Base-by-base conservation (phyloP, 2,329 filamentous ascomycete species). In the Venturia oleaginea region DNA sequence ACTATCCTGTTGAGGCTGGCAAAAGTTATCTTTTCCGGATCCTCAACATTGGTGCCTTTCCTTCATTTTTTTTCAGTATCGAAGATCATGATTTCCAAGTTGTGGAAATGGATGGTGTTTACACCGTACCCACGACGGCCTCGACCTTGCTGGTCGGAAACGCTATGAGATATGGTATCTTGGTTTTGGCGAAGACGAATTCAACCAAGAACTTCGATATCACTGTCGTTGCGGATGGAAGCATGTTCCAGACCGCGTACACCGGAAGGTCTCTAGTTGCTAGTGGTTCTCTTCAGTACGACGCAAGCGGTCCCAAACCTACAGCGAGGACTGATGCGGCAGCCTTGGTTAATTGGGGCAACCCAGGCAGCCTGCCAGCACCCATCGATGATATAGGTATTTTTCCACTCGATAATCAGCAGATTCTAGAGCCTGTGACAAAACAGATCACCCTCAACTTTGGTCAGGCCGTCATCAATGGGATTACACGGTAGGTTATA, bases 61-160 rank as follows among this genome's bases (percentile, higher is more conserved):
- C 87, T 2, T 85, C 86, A 70, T 88, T 91, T 67, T 87, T 91
- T 70, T 80, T 91, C 38, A 85, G 84, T 70, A 79, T 91, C 59
- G 88, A 91, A 67, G 83, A 84, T 60, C 88, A 91, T 68, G 77
- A 76, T 19, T 84, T 88, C 71, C 78, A 77, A 42, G 76, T 91
- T 55, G 84, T 88, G 11, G 88, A 91, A 71, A 85, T 88, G 0
- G 88, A 91, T 70, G 88, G 88, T 19, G 84, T 86, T 1, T 83
- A 84, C 46, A 83, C 89, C 0, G 79, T 85, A 65, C 85, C 87
- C 0, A 76, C 78, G 4, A 77, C 82, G 1, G 81, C 85, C 8
- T 79, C 83, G 42, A 82, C 84, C 66, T 32, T 64, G 22, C 24
- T 38, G 24, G 74, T 91, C 62, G 86, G 88, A 66, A 86, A 87